Base-by-base conservation (phyloP, 1,284 basidiomycete species). In the Gomphus bonarii region DNA sequence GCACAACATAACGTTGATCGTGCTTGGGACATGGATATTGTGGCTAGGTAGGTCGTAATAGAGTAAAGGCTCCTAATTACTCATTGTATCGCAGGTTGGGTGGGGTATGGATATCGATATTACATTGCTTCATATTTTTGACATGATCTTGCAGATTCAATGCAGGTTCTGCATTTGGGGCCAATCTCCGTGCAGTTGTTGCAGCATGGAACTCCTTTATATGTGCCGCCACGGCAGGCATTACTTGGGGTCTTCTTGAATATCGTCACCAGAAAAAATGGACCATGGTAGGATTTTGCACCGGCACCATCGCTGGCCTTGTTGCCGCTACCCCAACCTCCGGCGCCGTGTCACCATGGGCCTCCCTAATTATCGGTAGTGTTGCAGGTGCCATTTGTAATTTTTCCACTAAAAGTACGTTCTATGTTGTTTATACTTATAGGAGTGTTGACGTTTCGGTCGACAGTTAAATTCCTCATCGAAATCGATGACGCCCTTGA, bases 171-270 rank as follows among this genome's bases (percentile, higher is more conserved):
- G 88, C 92, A 9, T 93, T 93, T 65, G 91, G 90, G 56, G 93
- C 93, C 20, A 95, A 95, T 68, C 75, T 97, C 43, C 86, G 92
- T 56, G 92, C 92, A 0, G 80, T 91, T 56, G 80, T 91, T 70
- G 88, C 92, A 8, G 79, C 91, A 56, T 91, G 91, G 81, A 91
- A 91, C 67, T 91, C 92, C 56, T 95, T 95, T 80, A 68, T 89
- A 35, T 80, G 83, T 36, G 86, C 85, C 20, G 80, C 83, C 1
- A 79, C 85, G 62, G 90, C 83, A 33, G 93, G 89, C 14, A 77
- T 92, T 58, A 80, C 85, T n/a, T 97, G 92, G 93, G 87, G 92
- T 70, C 71, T 90, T 60, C 79, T 95, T 63, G 92, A 95, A 71
- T 95, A 79, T 70, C 76, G 90, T 33, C 77, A 92, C 59, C 88